Base-by-base conservation (phyloP, 768 basidiomycete species). In the Boletus rex-veris region DNA sequence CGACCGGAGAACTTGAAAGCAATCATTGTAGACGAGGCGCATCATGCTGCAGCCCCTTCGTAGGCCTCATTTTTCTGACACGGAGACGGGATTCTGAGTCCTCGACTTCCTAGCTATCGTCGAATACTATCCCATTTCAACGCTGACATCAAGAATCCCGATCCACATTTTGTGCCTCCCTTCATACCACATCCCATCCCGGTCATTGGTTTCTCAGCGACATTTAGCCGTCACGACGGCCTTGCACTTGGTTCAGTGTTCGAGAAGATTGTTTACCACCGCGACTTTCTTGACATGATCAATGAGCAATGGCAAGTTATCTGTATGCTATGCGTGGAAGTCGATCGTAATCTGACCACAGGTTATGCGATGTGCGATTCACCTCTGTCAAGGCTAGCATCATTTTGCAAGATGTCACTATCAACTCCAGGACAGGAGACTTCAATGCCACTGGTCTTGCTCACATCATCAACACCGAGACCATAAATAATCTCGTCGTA, bases 41-140 rank as follows among this genome's bases (percentile, higher is more conserved):
- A 98, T 67, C 96, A 98, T 70, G 90, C 95, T 28, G 94, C 91
- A 37, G 90, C 95, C 9, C 85, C 87, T 30, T 93, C 94, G 84
- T 95, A 73, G 50, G 35, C n/a, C 16, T n/a, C n/a, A n/a, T 37
- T 19, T 33, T 45, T 21, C 24, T 30, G n/a, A 24, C 4, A 28
- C 36, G 14, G 4, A 30, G 11, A 45, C 18, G 16, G 19, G 4
- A 26, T 36, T 5, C 28, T 21, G 39, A 53, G 14, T 18, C 37
- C 8, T 74, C 11, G 36, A 49, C 5, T 46, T 39, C 6, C 43
- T 52, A 84, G 92, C 28, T 96, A 96, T 69, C 85, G 90, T 30
- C 82, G 81, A 26, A 80, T 98, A 53, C 73, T 98, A n/a, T 84
- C 90, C 6, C 80, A 84, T 64, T 98, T 98, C 68, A 80, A 95